phyloP scores from a whole-genome alignment of 805 yeast genomes.

The Candida adriatica region DNA sequence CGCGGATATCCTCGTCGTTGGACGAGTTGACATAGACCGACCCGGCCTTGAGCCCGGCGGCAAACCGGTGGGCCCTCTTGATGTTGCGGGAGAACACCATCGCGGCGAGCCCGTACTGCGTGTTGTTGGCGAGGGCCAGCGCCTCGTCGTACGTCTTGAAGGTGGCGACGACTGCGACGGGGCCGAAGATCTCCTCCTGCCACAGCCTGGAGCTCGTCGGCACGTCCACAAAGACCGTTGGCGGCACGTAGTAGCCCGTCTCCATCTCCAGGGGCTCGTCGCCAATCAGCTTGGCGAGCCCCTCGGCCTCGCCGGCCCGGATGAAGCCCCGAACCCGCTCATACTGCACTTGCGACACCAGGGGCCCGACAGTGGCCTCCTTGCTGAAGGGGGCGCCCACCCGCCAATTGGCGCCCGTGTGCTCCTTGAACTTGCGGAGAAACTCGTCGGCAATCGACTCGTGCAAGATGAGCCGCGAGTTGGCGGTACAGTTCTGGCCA shows the following conservation, averaged over 20 bases:
- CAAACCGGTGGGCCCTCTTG: conserved; percentile 53
- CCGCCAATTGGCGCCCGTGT: conserved; percentile 41
- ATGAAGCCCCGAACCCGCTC: conserved; percentile 44
- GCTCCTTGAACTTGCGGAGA: conserved; percentile 34
- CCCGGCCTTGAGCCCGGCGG: conserved; percentile 57
- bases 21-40: conserved; percentile 65
- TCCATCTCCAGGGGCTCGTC: conserved; percentile 26
- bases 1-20: conserved; percentile 54
- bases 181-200: conserved; percentile 83
- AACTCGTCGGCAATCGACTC: conserved; percentile 50
- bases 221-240: conserved; percentile 72
- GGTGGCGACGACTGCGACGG: conserved; percentile 65
- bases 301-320: conserved; percentile 42
- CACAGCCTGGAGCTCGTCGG: conserved; percentile 58
- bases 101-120: conserved; percentile 77
- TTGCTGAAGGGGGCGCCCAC: conserved; percentile 50
- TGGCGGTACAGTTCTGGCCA: conserved; percentile 67
- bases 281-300: conserved; percentile 37
- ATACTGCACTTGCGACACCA: conserved; percentile 48
- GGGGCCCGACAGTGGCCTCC: conserved; percentile 51
- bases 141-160: conserved; percentile 67
- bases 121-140: conserved; percentile 58
- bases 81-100: conserved; percentile 70
- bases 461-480: conserved; percentile 55
- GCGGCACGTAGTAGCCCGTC: conserved; percentile 62